phyloP scores from a whole-genome alignment of 192 early-diverging fungal genomes.

The Oehlia diaphana region DNA sequence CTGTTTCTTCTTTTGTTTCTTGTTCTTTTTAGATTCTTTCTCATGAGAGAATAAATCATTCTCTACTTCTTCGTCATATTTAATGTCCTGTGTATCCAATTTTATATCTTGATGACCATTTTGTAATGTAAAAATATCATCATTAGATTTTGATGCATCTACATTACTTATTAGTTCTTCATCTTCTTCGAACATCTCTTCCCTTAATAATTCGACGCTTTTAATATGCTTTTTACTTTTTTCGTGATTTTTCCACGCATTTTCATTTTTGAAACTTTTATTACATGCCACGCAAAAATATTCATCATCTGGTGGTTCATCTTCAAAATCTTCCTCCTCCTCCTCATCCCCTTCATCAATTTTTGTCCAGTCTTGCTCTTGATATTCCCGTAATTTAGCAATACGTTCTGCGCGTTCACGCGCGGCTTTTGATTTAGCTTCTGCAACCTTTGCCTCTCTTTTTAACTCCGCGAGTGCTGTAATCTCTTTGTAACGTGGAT shows the following conservation, averaged over 20 bases:
- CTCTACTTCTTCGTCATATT: slow-evolving; percentile 26
- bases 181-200: slow-evolving; percentile 74
- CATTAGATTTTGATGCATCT: slow-evolving; percentile 40
- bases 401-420: slow-evolving; percentile 56
- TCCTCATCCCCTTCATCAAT: slow-evolving; percentile 38
- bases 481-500: slow-evolving; percentile 82
- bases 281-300: slow-evolving; percentile 87
- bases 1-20: slow-evolving; percentile 47
- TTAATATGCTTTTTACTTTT: slow-evolving; percentile 84
- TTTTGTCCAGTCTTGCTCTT: slow-evolving; percentile 75
- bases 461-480: slow-evolving; percentile 54
- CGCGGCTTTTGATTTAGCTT: slow-evolving; percentile 60
- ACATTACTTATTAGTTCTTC: slow-evolving; percentile 17
- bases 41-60: not conserved
- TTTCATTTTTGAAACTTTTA: slow-evolving; percentile 80
- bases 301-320: slow-evolving; percentile 57
- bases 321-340: slow-evolving; percentile 43
- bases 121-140: slow-evolving; percentile 18
- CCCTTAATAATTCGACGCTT: slow-evolving; percentile 70
- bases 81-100: not conserved
- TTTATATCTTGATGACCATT: not conserved
- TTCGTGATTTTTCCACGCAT: slow-evolving; percentile 85
- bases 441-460: slow-evolving; percentile 55
- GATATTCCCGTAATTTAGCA: slow-evolving; percentile 55
- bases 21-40: slow-evolving; percentile 36